Evolutionary conservation across 2,329 filamentous ascomycete species (phyloP).

Genomic region (Penicillium palitans): DNA sequence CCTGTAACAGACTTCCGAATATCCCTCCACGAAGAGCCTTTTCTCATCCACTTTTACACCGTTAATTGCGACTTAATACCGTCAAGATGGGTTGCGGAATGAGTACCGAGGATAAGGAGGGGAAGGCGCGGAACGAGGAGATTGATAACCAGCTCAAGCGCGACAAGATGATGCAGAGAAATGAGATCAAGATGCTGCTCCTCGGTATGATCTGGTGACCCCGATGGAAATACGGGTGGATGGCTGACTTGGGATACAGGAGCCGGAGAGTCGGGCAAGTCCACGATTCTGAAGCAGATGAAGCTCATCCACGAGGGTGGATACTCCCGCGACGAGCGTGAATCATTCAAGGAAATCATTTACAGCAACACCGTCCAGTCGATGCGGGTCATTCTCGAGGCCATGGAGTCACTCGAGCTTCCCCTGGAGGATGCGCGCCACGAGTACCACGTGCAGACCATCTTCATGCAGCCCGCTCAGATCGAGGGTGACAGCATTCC

Average conservation of each 20-base stretch:
- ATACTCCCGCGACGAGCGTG: constrained; percentile 85
- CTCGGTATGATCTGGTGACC: constrained; percentile 67
- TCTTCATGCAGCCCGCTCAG: constrained; percentile 97
- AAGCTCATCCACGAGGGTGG: constrained; percentile 99
- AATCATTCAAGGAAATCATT: constrained; percentile 71
- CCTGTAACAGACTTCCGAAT: neutral
- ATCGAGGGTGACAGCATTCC: constrained; percentile 93
- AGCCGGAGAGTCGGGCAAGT: constrained; percentile 97
- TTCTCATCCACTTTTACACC: constrained; percentile 4
- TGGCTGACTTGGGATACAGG: constrained; percentile 52
- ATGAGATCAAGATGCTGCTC: constrained; percentile 99
- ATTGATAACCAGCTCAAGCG: constrained; percentile 99
- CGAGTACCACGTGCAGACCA: constrained; percentile 97
- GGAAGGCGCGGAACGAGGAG: constrained; percentile 99
- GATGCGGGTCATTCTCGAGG: constrained; percentile 69
- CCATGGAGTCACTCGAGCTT: constrained; percentile 69
- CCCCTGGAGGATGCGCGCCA: constrained; percentile 88
- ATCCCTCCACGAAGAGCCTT: neutral
- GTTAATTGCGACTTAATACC: constrained; percentile 30
- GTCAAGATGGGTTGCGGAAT: constrained; percentile 98
- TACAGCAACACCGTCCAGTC: constrained; percentile 71
- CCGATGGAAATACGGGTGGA: constrained; percentile 10
- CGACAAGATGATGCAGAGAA: constrained; percentile 97
- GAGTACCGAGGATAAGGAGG: constrained; percentile 99
- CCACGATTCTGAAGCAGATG: constrained; percentile 94